These are phyloP conservation scores for Neurospora tetraspora DNA, from an alignment of 495 filamentous ascomycete species.

Conservation along the genomic window DNA sequence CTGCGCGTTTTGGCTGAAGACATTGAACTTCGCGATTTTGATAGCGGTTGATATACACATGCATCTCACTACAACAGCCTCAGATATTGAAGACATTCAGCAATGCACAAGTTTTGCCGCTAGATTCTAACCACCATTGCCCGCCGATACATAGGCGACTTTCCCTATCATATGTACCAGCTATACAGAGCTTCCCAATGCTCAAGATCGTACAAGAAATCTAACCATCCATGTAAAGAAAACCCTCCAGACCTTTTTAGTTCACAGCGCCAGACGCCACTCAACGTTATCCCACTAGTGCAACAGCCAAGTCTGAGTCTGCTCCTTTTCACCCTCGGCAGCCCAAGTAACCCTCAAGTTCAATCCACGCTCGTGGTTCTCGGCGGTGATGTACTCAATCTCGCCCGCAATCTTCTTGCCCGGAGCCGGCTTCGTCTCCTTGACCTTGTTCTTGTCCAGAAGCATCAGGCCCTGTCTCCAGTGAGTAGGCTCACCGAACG, in stretches of 20 bases:
- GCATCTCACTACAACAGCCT: neutral
- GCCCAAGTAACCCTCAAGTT: constrained; percentile 35
- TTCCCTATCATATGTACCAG: neutral
- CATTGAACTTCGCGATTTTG: neutral
- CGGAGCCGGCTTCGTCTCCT: constrained; percentile 12
- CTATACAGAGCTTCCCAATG: neutral
- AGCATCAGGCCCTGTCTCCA: constrained; percentile 72
- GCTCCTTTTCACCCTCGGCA: constrained; percentile 18
- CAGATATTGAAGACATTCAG: neutral
- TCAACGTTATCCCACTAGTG: constrained; percentile 12
- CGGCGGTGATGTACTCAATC: constrained; percentile 36
- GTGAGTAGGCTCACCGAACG: constrained; percentile 68
- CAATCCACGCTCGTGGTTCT: constrained; percentile 39
- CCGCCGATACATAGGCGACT: neutral
- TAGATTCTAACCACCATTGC: neutral
- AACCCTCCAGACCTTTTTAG: neutral
- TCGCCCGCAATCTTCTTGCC: constrained; percentile 31
- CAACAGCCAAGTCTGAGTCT: constrained; percentile 35
- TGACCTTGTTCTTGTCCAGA: constrained; percentile 24
- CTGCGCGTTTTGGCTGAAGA: neutral
- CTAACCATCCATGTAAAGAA: neutral
- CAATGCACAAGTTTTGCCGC: neutral
- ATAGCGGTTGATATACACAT: neutral
- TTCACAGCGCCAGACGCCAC: neutral
- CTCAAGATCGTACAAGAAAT: neutral